Evolutionary conservation across 2,329 filamentous ascomycete genomes (phyloP).

Genomic region (Ascochyta clinopodiicola): DNA sequence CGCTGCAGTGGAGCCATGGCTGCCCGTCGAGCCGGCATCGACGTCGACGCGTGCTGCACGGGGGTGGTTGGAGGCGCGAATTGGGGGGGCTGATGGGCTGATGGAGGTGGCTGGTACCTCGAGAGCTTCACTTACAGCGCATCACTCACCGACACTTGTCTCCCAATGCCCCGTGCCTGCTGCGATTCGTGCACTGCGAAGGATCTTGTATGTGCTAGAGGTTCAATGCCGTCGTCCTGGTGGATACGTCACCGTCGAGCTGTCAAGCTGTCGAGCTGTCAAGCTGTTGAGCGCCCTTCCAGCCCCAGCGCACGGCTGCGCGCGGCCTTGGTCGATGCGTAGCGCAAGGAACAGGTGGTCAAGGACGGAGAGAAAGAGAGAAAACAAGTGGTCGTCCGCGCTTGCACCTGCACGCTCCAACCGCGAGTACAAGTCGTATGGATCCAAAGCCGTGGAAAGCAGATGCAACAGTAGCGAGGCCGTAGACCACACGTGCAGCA

Average conservation of each 20-base stretch:
- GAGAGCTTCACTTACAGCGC: conserved; percentile 11
- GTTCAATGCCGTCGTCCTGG: conserved; percentile 22
- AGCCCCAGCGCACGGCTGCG: conserved; percentile 26
- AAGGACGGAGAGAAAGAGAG: not conserved
- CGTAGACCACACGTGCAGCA: conserved; percentile 11
- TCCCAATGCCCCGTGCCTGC: not conserved
- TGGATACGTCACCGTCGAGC: conserved; percentile 21
- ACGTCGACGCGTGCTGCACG: too few species aligned
- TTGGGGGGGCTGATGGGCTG: conserved; percentile 28
- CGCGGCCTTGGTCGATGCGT: conserved; percentile 18
- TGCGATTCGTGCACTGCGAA: conserved; percentile 9
- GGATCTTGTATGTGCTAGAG: conserved; percentile 18
- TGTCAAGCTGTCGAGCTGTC: too few species aligned
- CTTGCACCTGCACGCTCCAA: conserved; percentile 8
- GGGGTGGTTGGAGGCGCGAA: conserved; percentile 26
- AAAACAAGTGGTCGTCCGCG: not conserved
- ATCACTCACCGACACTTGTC: conserved; percentile 19
- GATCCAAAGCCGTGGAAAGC: conserved; percentile 6
- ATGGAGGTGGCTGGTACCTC: conserved; percentile 18
- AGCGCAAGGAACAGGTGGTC: conserved; percentile 6
- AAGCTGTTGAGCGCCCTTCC: conserved; percentile 17
- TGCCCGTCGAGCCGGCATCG: conserved; percentile 17
- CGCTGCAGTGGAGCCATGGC: conserved; percentile 34
- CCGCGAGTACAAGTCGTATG: not conserved
- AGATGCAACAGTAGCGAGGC: not conserved